Evolutionary conservation across 441 rosid species (phyloP).

Genomic region (Dalechampia spathulata): DNA sequence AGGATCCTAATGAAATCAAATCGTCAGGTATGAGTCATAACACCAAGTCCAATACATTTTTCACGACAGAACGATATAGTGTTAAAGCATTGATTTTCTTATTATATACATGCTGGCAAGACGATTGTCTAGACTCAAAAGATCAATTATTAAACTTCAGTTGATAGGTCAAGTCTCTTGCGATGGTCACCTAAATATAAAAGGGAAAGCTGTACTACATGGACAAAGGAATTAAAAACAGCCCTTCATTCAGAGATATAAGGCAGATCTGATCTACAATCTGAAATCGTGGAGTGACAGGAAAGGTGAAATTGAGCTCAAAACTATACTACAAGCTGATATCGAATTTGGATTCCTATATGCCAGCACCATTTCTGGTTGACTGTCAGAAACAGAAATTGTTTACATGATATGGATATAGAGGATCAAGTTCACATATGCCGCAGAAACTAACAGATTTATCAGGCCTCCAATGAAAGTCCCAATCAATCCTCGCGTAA

Average conservation of each 20-base stretch:
- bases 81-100: neutral
- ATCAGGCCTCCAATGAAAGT: neutral
- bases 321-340: too few relatives aligned
- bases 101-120: neutral
- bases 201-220: neutral
- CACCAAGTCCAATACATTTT: too few relatives aligned
- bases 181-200: neutral
- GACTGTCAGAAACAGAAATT: neutral
- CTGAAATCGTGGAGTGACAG: too few relatives aligned
- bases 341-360: neutral
- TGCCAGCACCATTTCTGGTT: neutral
- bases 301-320: too few relatives aligned
- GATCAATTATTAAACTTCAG: neutral
- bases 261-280: too few relatives aligned
- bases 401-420: neutral
- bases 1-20: too few relatives aligned
- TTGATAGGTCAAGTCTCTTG: neutral
- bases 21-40: too few relatives aligned
- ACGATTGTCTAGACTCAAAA: neutral
- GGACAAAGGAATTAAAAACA: neutral
- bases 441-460: neutral
- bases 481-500: neutral
- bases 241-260: neutral
- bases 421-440: neutral
- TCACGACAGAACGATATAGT: too few relatives aligned